Evolutionary conservation across 257 asterid genomes (phyloP), one percentile per base, ranked within the genome.

Genomic region (Solanum sejunctum): DNA sequence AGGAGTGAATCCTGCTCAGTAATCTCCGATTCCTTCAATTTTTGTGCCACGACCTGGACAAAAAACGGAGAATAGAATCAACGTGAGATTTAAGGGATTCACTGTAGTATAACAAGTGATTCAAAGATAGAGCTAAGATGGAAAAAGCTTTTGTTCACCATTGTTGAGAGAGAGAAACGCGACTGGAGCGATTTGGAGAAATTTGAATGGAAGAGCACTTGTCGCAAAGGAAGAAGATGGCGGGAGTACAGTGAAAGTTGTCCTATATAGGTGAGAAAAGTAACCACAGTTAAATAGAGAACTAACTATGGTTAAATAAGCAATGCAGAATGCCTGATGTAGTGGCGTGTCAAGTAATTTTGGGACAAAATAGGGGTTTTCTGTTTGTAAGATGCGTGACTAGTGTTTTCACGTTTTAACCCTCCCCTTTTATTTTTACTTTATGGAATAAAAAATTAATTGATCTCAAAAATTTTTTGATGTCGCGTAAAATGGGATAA

Each of bases 1-100:
- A 96, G 93, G 71, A 96, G 98, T 21, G 99, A 96, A 83, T 96
- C 99, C 97, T 95, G 99, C 91, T 93, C 97, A 5, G 98, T 95
- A 82, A 96, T 93, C 91, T 95, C 98, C 79, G 96, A 86, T 84
- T 93, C 97, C 92, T 93, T 93, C 88, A 96, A 87, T 85, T 93
- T 91, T 90, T 96, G 99, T 17, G 95, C 97, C 36, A 92, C 96
- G 75, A 93, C 97, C 99, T 95, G 93, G 4, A 45, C 71, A 55
- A 63, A 60, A 6, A 0, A 4, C 8, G 9, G 16, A 51, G 16
- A 83, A 51, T 79, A 32, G 66, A 66, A 52, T 45, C 28, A 56
- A 36, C 43, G 36, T 28, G 64, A 43, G 32, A 54, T 81, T 43
- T 43, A 3, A 26, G 41, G 28, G 41, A 36, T 39, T 20, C 5